Conservation (phyloP, 805 yeast genomes). For the Scheffersomyces coipomensis region DNA sequence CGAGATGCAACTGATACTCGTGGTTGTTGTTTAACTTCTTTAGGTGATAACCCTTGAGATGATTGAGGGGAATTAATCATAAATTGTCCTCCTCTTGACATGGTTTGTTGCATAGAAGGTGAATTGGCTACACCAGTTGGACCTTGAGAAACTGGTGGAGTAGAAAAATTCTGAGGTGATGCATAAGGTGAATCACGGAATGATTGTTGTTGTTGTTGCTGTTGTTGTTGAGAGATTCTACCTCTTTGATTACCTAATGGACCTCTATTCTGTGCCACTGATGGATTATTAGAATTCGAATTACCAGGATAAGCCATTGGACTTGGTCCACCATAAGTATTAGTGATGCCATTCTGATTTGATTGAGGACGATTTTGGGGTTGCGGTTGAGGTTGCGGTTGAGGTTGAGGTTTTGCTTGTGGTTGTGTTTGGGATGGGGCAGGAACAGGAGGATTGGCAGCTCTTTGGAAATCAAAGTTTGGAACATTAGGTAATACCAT, state of each 20-base stretch:
- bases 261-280: not conserved
- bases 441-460: slow-evolving; percentile 1
- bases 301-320: not conserved
- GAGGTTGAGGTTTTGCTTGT: slow-evolving; percentile 2
- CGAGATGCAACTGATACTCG: slow-evolving; percentile 1
- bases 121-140: not conserved
- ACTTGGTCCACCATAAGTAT: not conserved
- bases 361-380: slow-evolving; percentile 4
- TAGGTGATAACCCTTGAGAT: slow-evolving; percentile 28
- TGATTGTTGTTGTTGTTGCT: not conserved
- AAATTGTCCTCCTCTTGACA: slow-evolving; percentile 16
- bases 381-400: slow-evolving; percentile 3
- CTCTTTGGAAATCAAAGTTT: slow-evolving; percentile 15
- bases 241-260: not conserved
- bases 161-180: slow-evolving; percentile 20
- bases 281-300: not conserved
- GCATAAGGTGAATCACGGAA: slow-evolving; percentile 6
- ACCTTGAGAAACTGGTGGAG: slow-evolving; percentile 10
- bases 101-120: slow-evolving; percentile 5
- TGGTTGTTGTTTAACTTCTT: slow-evolving; percentile 22
- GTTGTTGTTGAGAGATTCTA: not conserved
- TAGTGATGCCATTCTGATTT: not conserved
- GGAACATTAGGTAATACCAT: slow-evolving; percentile 34
- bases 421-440: slow-evolving; percentile 1
- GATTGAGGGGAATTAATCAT: slow-evolving; percentile 25